phyloP scores from a whole-genome alignment of 2,329 filamentous ascomycete genomes.

The Aspergillus sp. region DNA sequence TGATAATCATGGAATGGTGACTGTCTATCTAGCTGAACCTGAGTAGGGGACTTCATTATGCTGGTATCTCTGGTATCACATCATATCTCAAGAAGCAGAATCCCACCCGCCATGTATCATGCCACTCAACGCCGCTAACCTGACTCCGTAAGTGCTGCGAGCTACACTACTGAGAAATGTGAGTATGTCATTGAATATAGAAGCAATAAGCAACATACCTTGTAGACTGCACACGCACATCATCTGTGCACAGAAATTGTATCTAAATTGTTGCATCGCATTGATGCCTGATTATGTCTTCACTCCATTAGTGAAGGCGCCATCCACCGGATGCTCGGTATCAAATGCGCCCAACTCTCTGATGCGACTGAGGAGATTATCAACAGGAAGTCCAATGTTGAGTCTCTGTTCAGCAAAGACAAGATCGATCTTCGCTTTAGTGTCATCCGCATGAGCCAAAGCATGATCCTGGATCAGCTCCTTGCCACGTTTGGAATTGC shows the following conservation, averaged over 20 bases:
- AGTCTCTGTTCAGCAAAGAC: constrained; percentile 39
- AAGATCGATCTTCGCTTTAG: constrained; percentile 37
- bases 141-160: neutral
- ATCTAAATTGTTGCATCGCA: neutral
- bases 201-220: neutral
- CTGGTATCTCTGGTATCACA: neutral
- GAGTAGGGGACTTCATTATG: no score
- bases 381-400: constrained; percentile 36
- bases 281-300: constrained; percentile 7
- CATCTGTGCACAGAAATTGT: neutral
- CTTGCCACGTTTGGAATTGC: constrained; percentile 34
- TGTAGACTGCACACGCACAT: neutral
- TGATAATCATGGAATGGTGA: constrained; percentile 9
- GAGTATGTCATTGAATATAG: neutral
- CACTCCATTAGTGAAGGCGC: constrained; percentile 17
- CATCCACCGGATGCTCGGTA: constrained; percentile 17
- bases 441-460: constrained; percentile 38
- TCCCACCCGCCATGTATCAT: neutral
- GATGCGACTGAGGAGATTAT: constrained; percentile 36
- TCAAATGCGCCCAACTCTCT: constrained; percentile 30
- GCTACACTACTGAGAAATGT: neutral
- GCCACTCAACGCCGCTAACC: neutral
- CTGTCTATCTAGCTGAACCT: neutral
- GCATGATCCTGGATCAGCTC: constrained; percentile 37
- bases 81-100: neutral